Conservation (phyloP, 371 early-diverging fungal species). For the Mortierella sp. region DNA sequence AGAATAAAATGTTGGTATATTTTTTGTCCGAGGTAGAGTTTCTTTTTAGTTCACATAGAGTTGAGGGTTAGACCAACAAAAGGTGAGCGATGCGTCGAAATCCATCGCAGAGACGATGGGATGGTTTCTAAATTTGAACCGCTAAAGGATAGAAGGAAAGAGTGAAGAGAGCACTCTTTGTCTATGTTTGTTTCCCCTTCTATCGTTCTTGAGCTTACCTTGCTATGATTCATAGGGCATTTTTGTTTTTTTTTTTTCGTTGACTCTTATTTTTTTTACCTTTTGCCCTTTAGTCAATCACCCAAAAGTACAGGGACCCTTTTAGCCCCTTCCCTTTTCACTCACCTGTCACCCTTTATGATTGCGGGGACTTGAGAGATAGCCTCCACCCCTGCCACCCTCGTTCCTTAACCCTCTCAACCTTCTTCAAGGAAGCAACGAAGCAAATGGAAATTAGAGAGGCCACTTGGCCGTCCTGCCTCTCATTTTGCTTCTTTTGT, state of each 20-base stretch:
- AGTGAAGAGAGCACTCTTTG: not conserved
- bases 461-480: slow-evolving; percentile 5
- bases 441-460: not conserved
- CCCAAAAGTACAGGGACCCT: not conserved
- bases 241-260: not conserved
- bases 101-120: not conserved
- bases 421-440: not conserved
- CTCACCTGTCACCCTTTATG: not conserved
- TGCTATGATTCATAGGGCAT: not conserved
- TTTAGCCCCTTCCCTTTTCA: not conserved
- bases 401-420: too few relatives aligned
- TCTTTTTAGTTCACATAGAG: not conserved
- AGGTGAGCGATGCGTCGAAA: slow-evolving; percentile 1
- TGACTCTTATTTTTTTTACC: not conserved
- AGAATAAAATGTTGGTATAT: too few relatives aligned
- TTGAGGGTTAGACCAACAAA: not conserved
- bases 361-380: too few relatives aligned
- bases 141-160: too few relatives aligned
- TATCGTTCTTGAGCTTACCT: too few relatives aligned
- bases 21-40: not conserved
- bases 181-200: not conserved
- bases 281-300: not conserved
- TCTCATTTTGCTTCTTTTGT: not conserved
- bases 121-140: slow-evolving; percentile 8
- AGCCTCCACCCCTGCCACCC: not conserved